Conservation (phyloP, 768 basidiomycete species). For the Butyriboletus loyo region DNA sequence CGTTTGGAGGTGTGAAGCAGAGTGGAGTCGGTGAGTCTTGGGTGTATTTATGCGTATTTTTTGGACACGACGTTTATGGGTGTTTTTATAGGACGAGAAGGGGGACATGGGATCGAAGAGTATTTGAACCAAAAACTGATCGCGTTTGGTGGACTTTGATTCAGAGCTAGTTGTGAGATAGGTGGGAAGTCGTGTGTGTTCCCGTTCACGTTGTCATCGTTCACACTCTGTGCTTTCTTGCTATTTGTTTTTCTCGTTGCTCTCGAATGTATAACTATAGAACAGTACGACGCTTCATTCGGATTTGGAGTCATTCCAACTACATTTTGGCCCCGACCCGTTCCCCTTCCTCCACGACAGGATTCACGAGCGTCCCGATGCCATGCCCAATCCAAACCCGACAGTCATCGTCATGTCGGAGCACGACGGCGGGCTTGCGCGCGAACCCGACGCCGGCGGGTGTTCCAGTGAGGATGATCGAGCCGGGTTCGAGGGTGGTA, state of each 20-base stretch:
- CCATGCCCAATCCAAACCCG: constrained; percentile 66
- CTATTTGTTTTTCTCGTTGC: neutral
- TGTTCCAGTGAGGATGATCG: constrained; percentile 80
- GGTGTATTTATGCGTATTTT: neutral
- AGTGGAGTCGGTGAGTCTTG: constrained; percentile 59
- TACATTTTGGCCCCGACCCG: constrained; percentile 41
- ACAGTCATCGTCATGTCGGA: constrained; percentile 74
- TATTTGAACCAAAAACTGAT: constrained; percentile 83
- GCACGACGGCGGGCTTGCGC: constrained; percentile 62
- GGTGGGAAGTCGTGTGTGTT: neutral
- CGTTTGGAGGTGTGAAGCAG: constrained; percentile 91
- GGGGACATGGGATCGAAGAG: constrained; percentile 86
- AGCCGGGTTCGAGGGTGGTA: constrained; percentile 78
- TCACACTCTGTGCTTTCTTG: neutral
- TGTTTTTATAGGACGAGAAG: constrained; percentile 62
- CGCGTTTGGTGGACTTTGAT: constrained; percentile 68
- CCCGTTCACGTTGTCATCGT: constrained; percentile 1
- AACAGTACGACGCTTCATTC: too few species aligned
- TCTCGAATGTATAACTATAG: neutral
- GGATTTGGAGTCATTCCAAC: too few species aligned
- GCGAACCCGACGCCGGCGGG: constrained; percentile 82
- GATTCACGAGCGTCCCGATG: constrained; percentile 77
- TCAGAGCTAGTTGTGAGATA: neutral
- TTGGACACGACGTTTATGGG: neutral
- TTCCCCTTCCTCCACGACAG: constrained; percentile 65